Evolutionary conservation across 305 asterid genomes (phyloP), one percentile per base, ranked within the genome.

Genomic region (Rubia peregrina): DNA sequence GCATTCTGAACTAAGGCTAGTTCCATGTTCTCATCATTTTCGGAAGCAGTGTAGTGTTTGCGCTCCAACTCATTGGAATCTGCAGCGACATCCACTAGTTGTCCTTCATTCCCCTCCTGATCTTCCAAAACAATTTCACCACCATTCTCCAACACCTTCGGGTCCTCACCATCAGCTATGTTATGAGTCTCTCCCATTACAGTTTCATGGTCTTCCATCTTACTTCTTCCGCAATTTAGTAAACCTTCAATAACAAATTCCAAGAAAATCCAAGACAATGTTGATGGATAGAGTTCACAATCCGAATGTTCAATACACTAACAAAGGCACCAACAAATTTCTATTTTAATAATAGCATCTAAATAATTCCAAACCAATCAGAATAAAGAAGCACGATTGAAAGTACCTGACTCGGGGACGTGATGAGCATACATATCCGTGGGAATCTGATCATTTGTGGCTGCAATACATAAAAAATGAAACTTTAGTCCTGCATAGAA

Each of bases 11-110:
- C 85, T 48, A 87, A 80, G 0, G 95, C 85, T 73, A 90, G 72
- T 44, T 92, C 96, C 92, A 90, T 76, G 67, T 83, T 87, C 74
- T 86, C 96, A 51, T 88, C 94, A 70, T 81, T 65, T 57, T 80
- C 97, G 9, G 85, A 80, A 61, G 82, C 79, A 33, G 65, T 85
- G 64, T 89, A 73, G 22, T 86, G 95, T 71, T 83, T 83, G 65
- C 87, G 85, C 41, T 90, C 92, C 9, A 92, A 79, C 65, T 83
- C 92, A 40, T 80, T 80, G 83, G 77, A 76, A 11, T 79, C 87
- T 65, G 73, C 85, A 70, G 83, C 80, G 74, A 85, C 69, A 77
- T 82, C 85, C 77, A 77, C 71, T 9, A 80, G 91, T 44, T 74
- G 85, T 56, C 82, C 83, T 67, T 82, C 88, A 33, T 83, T 77